Conservation (phyloP, 306 rosid genomes). For the Canavalia ensiformis region DNA sequence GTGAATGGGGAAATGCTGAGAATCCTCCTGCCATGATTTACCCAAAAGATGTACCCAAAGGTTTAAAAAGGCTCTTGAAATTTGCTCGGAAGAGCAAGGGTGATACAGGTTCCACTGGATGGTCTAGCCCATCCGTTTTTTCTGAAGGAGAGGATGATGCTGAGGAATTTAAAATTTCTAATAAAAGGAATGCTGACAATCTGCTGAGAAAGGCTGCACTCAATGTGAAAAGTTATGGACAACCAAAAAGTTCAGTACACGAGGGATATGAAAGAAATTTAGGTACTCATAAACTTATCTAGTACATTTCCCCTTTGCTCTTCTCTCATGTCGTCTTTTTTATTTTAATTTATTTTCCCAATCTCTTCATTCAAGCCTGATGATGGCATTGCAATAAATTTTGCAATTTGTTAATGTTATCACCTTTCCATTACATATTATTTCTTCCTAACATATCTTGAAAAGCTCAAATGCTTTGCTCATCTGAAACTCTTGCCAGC, state of each 20-base stretch:
- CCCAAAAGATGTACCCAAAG: conserved; percentile 96
- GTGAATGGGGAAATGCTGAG: conserved; percentile 97
- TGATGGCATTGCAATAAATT: conserved; percentile 17
- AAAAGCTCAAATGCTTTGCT: conserved; percentile 28
- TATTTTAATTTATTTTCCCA: conserved; percentile 16
- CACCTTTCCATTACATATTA: not conserved
- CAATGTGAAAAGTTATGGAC: conserved; percentile 71
- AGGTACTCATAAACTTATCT: conserved; percentile 64
- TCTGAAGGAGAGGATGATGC: conserved; percentile 98
- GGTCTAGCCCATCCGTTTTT: conserved; percentile 94
- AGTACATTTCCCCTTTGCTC: conserved; percentile 51
- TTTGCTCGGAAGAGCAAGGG: conserved; percentile 97
- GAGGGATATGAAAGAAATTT: conserved; percentile 66
- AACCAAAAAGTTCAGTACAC: conserved; percentile 63
- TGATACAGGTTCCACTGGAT: conserved; percentile 75
- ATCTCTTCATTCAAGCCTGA: conserved; percentile 4
- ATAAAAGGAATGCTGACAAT: conserved; percentile 72
- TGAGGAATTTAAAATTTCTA: conserved; percentile 65
- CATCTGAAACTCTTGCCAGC: conserved; percentile 36
- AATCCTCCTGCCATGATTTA: conserved; percentile 81
- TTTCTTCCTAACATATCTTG: not conserved
- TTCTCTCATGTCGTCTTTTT: conserved; percentile 14
- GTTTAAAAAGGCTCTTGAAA: conserved; percentile 90
- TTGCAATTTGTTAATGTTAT: not conserved
- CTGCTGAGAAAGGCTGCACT: conserved; percentile 80